These are phyloP conservation scores for Trichophyton benhamiae DNA, from an alignment of 2,329 filamentous ascomycete species.

Conservation along the genomic window DNA sequence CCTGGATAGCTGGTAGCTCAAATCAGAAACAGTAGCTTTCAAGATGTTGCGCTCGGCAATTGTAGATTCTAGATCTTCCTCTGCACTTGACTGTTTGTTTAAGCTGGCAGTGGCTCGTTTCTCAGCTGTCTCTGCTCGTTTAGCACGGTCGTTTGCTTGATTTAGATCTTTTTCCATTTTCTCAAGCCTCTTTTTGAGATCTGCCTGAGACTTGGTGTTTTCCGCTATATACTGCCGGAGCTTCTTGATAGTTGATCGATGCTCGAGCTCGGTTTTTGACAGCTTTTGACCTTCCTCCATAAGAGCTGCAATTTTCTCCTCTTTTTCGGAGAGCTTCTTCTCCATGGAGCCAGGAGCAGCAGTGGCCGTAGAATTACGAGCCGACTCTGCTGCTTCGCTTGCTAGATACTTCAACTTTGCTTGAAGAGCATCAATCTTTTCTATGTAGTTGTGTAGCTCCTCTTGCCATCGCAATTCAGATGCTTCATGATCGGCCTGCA, in stretches of 20 bases:
- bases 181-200: slow-evolving; percentile 44
- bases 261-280: slow-evolving; percentile 73
- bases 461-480: slow-evolving; percentile 56
- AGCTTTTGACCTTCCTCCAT: slow-evolving; percentile 88
- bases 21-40: slow-evolving; percentile 51
- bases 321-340: slow-evolving; percentile 74
- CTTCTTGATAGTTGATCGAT: slow-evolving; percentile 71
- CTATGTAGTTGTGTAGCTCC: slow-evolving; percentile 70
- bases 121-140: slow-evolving; percentile 47
- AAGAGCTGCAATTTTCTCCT: slow-evolving; percentile 75
- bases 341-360: slow-evolving; percentile 55
- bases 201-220: slow-evolving; percentile 39
- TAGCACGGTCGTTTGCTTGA: slow-evolving; percentile 43
- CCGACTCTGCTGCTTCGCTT: slow-evolving; percentile 62
- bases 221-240: slow-evolving; percentile 45
- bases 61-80: slow-evolving; percentile 49
- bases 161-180: slow-evolving; percentile 46
- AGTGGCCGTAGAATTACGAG: slow-evolving; percentile 53
- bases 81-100: slow-evolving; percentile 39
- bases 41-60: slow-evolving; percentile 52
- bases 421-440: slow-evolving; percentile 83
- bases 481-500: slow-evolving; percentile 40
- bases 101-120: slow-evolving; percentile 45
- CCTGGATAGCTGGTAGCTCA: slow-evolving; percentile 57
- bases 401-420: slow-evolving; percentile 82